Evolutionary conservation across 805 yeast genomes (phyloP), one percentile per base, ranked within the genome.

Genomic region (Saccharomycopsis lassenensis): DNA sequence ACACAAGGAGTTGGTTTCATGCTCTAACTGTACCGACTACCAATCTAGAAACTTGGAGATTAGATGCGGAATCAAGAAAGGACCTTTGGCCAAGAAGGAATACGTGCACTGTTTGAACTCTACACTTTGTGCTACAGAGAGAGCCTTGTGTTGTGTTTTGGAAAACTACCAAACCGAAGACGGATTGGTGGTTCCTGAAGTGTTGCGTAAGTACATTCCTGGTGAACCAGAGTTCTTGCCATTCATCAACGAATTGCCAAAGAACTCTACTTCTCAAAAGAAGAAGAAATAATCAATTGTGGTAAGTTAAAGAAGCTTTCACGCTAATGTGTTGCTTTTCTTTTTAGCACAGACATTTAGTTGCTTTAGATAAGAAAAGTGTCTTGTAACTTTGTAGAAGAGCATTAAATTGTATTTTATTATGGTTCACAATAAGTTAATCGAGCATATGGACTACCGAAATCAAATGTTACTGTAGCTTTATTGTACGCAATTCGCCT

Each of bases 1-100:
- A 65, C 91, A 83, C 69, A 91, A 91, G 67, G 98, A 91, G 68
- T 76, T 91, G 54, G 98, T 91, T 39, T 85, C 95, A 14, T 89
- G 97, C 69, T 89, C 97, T 41, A 91, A 91, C 74, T 91, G 98
- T 76, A 91, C 98, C 43, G 98, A 91, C 66, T 91, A 91, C 65
- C 98, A 91, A 70, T 84, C 97, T 36, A 82, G 98, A 70, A 89
- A 89, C 72, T 71, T 91, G 57, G 98, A 91, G 69, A 91, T 91
- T 56, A 81, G 98, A 74, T 91, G 96, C 62, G 98, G 98, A 60
- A 83, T 91, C 54, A 87, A 89, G 69, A 84, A 89, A 64, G 76
- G 78, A 68, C 84, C 85, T 62, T 95, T 87, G 64, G 77, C 78
- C 52, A 95, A 86, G 57, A 91, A 91, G 84, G 87, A 82, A 62